Base-by-base conservation (phyloP, 2,329 filamentous ascomycete genomes). In the Pseudogymnoascus sp. region DNA sequence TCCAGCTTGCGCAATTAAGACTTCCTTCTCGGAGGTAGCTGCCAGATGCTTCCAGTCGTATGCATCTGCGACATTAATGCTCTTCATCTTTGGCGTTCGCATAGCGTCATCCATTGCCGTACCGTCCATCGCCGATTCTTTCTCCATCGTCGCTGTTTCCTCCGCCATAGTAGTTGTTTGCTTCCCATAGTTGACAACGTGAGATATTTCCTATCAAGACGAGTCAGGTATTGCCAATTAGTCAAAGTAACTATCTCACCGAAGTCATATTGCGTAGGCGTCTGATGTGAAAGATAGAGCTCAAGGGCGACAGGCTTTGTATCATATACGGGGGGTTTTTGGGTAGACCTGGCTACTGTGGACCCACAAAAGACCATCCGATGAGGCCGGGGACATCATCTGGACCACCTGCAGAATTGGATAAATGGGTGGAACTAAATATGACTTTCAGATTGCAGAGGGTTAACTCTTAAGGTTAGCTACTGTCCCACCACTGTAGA, bases 11-110 rank as follows among this genome's bases (percentile, higher is more conserved):
- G 28, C 16, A 61, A 65, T 40, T 16, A 53, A 50, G 37, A 67
- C 43, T 62, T 62, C 63, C 53, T 62, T 59, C 61, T 67, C 62
- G n/a, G 66, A 61, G 16, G 40, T 22, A 24, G 59, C 62, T 22
- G 64, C 60, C 61, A 61, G 61, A 33, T 62, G 41, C 40, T 63
- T 59, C 64, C 31, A 63, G 61, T 67, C 61, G 40, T 63, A 66
- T 0, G 63, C 61, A 56, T 64, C 35, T 10, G 66, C 63, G 59
- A 63, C 37, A 59, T 67, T 67, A 16, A 64, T 38, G 22, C 16
- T 66, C 37, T 56, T 53, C 40, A 62, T 62, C 61, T 22, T 62
- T 40, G 60, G 64, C 40, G 64, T 66, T 50, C 50, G 50, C n/a
- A 61, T 62, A 46, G 40, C 63, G 59, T 62, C 50, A 37, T 19